Evolutionary conservation across 331 rosid species (phyloP), one percentile per base, ranked within the genome.

Genomic region (Rosa hybrid): DNA sequence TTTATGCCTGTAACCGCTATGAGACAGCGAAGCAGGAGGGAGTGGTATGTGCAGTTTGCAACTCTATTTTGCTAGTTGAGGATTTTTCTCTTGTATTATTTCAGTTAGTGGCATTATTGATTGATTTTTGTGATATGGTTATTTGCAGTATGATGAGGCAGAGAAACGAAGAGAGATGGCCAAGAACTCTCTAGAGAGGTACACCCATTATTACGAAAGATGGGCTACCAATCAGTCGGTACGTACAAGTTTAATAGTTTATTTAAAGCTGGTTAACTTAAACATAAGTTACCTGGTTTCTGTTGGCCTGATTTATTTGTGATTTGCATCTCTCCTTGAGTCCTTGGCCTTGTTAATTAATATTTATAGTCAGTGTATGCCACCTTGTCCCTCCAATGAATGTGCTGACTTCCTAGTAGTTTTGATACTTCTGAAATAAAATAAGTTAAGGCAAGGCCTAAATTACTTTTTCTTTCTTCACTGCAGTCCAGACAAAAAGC

Each of bases 161-260:
- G 90, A 86, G 78, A 84, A 67, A 30, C 77, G 84, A 39, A 84
- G 74, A 76, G 88, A 72, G 68, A 75, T 71, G 80, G 90, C 87
- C 18, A 88, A 67, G 79, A 83, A 64, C 30, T 64, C 84, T 68
- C 79, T 90, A 70, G 82, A 85, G 72, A 87, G 80, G 84, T 87
- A 86, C 84, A 84, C 83, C 65, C 87, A 87, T 78, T 89, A 86
- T 64, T 87, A 84, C 46, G 87, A 86, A 75, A 67, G 89, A 83
- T 92, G 94, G 97, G 86, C 89, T 8, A 89, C 81, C 48, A 88
- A 88, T 64, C 88, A 89, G 59, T 80, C 81, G 76, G 91, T 87
- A 87, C 59, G 87, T 76, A 56, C 54, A 27, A 6, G 12, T 68
- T 76, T 23, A 16, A 42, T 76, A 27, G 20, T 44, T 12, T 4